Conservation (phyloP, 768 basidiomycete species). For the Boletus subcaerulescens region DNA sequence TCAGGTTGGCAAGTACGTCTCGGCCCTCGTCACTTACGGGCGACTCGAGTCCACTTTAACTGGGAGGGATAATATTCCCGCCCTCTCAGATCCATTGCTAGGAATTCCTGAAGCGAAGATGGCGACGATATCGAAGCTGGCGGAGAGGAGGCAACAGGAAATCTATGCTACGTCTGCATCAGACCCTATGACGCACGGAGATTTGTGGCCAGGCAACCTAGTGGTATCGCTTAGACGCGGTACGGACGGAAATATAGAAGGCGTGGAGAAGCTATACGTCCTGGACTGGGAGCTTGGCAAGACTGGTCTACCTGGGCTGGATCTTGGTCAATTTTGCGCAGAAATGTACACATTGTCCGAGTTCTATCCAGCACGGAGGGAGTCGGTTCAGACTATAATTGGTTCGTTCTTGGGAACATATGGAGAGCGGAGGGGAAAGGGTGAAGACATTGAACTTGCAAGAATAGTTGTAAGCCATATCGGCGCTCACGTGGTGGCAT, state of each 20-base stretch:
- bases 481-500: conserved; percentile 54
- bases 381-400: conserved; percentile 37
- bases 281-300: conserved; percentile 68
- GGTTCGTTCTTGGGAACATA: conserved; percentile 48
- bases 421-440: conserved; percentile 19
- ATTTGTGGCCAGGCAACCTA: conserved; percentile 74
- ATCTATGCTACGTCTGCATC: conserved; percentile 29
- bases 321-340: conserved; percentile 63
- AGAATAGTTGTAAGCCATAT: conserved; percentile 43
- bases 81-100: conserved; percentile 42
- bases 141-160: conserved; percentile 25
- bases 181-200: conserved; percentile 44
- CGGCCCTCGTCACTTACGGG: conserved; percentile 44
- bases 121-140: conserved; percentile 32
- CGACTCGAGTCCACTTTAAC: conserved; percentile 39
- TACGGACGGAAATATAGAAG: conserved; percentile 20
- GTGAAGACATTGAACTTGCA: conserved; percentile 28
- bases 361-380: conserved; percentile 42
- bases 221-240: conserved; percentile 40
- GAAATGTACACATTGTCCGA: conserved; percentile 52
- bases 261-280: conserved; percentile 43
- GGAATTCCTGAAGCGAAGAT: conserved; percentile 38
- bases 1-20: conserved; percentile 39
- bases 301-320: conserved; percentile 54
- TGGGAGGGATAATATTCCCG: conserved; percentile 30